Conservation (phyloP, 2,329 filamentous ascomycete genomes). For the Mycocentrospora acerina region DNA sequence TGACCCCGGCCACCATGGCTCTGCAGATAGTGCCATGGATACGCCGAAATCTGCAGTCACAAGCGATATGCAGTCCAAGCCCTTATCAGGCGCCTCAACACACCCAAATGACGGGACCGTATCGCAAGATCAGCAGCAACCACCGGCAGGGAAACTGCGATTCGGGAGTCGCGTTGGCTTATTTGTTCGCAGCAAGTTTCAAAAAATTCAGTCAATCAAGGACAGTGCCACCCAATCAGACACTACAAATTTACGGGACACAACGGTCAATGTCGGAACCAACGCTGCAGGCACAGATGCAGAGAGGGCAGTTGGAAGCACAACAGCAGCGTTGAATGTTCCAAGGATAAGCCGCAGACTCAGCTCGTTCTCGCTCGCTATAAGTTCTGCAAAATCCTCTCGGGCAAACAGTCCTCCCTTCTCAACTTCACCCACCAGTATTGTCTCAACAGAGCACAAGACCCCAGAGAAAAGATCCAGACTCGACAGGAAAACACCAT, state of each 20-base stretch:
- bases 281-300: constrained; percentile 30
- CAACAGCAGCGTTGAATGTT: constrained; percentile 25
- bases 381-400: constrained; percentile 41
- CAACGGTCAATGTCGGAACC: constrained; percentile 8
- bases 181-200: constrained; percentile 33
- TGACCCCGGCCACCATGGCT: constrained; percentile 32
- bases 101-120: background rate
- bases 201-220: constrained; percentile 7
- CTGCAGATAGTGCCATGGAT: constrained; percentile 19
- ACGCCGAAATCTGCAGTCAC: constrained; percentile 13
- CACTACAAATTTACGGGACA: background rate
- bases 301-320: constrained; percentile 19
- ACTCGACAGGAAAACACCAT: constrained; percentile 24
- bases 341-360: constrained; percentile 30
- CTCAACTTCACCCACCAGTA: constrained; percentile 41
- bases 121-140: constrained; percentile 3
- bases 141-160: constrained; percentile 28
- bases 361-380: constrained; percentile 42
- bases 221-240: constrained; percentile 7
- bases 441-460: constrained; percentile 19
- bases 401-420: constrained; percentile 39
- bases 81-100: constrained; percentile 4
- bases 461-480: constrained; percentile 8
- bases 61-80: constrained; percentile 7
- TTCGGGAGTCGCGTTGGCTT: constrained; percentile 35